phyloP scores from a whole-genome alignment of 2,329 filamentous ascomycete genomes.

The Aspergillus ochraceoroseus region DNA sequence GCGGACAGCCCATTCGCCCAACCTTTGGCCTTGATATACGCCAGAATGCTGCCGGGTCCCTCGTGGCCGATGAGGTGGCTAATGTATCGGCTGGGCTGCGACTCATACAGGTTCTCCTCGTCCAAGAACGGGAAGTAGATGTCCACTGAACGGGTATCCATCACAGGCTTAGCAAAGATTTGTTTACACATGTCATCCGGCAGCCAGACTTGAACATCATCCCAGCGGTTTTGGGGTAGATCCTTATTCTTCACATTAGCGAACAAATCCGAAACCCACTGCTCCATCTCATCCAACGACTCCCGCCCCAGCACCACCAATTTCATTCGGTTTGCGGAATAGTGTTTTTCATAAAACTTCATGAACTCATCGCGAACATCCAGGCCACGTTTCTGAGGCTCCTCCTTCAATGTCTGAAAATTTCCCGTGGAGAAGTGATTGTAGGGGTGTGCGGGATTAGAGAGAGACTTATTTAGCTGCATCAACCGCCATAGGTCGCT shows the following conservation, averaged over 20 bases:
- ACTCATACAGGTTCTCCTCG: slow-evolving; percentile 72
- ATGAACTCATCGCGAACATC: slow-evolving; percentile 89
- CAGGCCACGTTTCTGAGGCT: slow-evolving; percentile 71
- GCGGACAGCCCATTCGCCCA: slow-evolving; percentile 82
- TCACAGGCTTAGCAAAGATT: slow-evolving; percentile 84
- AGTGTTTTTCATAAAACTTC: slow-evolving; percentile 81
- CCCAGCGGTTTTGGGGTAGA: slow-evolving; percentile 64
- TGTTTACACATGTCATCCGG: slow-evolving; percentile 62
- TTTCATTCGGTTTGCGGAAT: slow-evolving; percentile 93
- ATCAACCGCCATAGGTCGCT: slow-evolving; percentile 82
- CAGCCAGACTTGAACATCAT: slow-evolving; percentile 56
- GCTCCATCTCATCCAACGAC: slow-evolving; percentile 71
- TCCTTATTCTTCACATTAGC: slow-evolving; percentile 76
- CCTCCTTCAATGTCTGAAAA: slow-evolving; percentile 75
- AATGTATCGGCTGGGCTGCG: slow-evolving; percentile 78
- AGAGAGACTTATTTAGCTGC: slow-evolving; percentile 82
- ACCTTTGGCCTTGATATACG: slow-evolving; percentile 82
- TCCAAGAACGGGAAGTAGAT: slow-evolving; percentile 81
- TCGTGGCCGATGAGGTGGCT: slow-evolving; percentile 89
- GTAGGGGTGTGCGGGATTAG: slow-evolving; percentile 81
- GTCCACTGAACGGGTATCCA: slow-evolving; percentile 75
- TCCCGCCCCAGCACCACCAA: slow-evolving; percentile 80
- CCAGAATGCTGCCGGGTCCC: slow-evolving; percentile 84
- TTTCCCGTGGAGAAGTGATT: slow-evolving; percentile 91
- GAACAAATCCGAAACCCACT: slow-evolving; percentile 81